These are phyloP conservation scores for Cenchrus fungigraminus DNA, from an alignment of 176 grass and related monocot species.

Conservation along the genomic window DNA sequence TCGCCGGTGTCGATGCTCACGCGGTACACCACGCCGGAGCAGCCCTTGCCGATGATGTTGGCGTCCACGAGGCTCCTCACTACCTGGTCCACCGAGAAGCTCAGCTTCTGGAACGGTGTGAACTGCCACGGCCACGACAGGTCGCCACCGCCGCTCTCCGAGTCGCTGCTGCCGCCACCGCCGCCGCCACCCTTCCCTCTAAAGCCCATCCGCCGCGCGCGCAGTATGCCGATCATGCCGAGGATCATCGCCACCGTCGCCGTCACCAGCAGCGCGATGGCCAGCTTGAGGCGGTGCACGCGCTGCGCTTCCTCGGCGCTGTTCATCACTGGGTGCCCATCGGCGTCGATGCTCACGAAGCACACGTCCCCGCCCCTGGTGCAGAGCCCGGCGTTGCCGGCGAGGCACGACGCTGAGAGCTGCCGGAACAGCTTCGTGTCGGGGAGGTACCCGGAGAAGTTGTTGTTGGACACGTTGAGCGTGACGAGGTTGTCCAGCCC, in stretches of 20 bases:
- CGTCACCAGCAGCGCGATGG: slow-evolving; percentile 77
- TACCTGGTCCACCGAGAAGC: slow-evolving; percentile 87
- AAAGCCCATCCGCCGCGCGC: slow-evolving; percentile 58
- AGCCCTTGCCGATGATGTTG: slow-evolving; percentile 96
- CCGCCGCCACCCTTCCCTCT: slow-evolving; percentile 29
- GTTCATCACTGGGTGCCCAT: slow-evolving; percentile 48
- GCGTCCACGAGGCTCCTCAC: slow-evolving; percentile 76
- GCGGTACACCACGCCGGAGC: slow-evolving; percentile 89
- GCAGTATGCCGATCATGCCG: slow-evolving; percentile 71
- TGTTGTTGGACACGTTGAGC: slow-evolving; percentile 93
- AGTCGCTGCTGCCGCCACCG: slow-evolving; percentile 46
- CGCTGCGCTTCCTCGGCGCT: slow-evolving; percentile 54
- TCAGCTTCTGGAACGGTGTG: slow-evolving; percentile 98
- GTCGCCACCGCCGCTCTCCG: slow-evolving; percentile 49
- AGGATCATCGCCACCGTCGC: slow-evolving; percentile 89
- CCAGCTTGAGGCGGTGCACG: slow-evolving; percentile 72
- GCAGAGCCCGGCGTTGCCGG: slow-evolving; percentile 78
- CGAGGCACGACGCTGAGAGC: slow-evolving; percentile 68
- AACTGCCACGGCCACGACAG: slow-evolving; percentile 97
- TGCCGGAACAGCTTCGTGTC: slow-evolving; percentile 98
- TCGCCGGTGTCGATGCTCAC: slow-evolving; percentile 86
- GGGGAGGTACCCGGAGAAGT: slow-evolving; percentile 91
- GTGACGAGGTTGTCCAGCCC: slow-evolving; percentile 84
- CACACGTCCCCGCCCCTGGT: slow-evolving; percentile 88
- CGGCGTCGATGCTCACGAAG: slow-evolving; percentile 63